These are phyloP conservation scores for Chaetomiaceae sp. DNA, from an alignment of 2,329 filamentous ascomycete species.

Conservation along the genomic window DNA sequence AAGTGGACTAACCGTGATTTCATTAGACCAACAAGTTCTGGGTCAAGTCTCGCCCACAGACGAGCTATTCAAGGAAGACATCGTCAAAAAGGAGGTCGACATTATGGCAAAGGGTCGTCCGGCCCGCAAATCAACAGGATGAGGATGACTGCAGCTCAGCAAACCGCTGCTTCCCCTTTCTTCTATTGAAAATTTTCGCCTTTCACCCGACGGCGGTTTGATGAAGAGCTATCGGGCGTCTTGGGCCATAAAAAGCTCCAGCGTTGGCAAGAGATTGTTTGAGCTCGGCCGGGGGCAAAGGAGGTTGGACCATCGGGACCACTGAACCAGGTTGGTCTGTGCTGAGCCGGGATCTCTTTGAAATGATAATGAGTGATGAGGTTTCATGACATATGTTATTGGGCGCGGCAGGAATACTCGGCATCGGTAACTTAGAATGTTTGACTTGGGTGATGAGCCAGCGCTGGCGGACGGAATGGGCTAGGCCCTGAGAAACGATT, in stretches of 20 bases:
- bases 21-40: constrained; percentile 10
- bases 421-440: not conserved
- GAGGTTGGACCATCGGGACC: no score
- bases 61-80: constrained; percentile 6
- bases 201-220: not conserved
- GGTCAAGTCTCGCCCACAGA: constrained; percentile 12
- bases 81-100: constrained; percentile 8
- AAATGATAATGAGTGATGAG: not conserved
- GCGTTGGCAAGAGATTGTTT: not conserved
- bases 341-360: no score
- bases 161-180: not conserved
- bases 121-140: not conserved
- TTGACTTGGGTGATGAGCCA: not conserved
- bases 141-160: not conserved
- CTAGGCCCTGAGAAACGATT: not conserved
- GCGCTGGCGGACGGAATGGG: not conserved
- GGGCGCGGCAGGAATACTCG: not conserved
- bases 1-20: constrained; percentile 1
- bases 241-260: not conserved
- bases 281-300: no score
- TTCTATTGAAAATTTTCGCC: not conserved
- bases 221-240: not conserved
- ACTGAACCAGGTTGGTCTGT: no score
- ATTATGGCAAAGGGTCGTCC: not conserved
- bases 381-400: not conserved